Evolutionary conservation across 2,329 filamentous ascomycete species (phyloP).

Genomic region (Talaromyces sp.): DNA sequence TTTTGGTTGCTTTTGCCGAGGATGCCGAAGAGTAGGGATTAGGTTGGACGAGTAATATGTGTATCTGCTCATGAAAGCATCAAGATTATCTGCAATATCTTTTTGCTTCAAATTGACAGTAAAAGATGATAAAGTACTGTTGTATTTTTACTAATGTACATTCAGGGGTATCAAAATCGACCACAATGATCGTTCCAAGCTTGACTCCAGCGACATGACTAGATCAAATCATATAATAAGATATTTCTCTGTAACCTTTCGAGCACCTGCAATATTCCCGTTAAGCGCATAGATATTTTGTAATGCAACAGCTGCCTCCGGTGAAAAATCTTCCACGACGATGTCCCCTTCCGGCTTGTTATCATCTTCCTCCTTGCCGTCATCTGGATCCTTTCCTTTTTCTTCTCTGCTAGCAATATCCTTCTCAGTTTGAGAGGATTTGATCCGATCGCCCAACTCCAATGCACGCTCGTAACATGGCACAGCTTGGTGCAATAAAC

Average conservation of each 20-base stretch:
- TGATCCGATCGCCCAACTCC: slow-evolving; percentile 44
- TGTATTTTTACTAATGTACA: neutral
- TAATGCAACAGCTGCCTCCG: slow-evolving; percentile 70
- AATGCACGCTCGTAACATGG: slow-evolving; percentile 63
- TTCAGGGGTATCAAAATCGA: neutral
- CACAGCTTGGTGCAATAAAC: slow-evolving; percentile 66
- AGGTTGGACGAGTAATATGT: neutral
- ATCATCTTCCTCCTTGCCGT: neutral
- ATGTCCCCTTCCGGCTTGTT: neutral
- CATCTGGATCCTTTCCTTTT: neutral
- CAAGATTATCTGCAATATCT: neutral
- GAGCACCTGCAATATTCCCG: slow-evolving; percentile 59
- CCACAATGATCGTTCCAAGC: neutral
- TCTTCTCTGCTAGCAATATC: neutral
- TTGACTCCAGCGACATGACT: neutral
- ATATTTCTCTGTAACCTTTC: slow-evolving; percentile 56
- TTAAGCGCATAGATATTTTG: slow-evolving; percentile 61
- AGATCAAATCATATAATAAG: slow-evolving; percentile 43
- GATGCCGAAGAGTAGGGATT: slow-evolving; percentile 12
- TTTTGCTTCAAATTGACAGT: too few relatives aligned
- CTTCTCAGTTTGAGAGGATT: slow-evolving; percentile 3
- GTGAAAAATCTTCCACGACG: slow-evolving; percentile 54
- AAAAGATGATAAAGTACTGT: neutral
- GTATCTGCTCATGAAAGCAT: neutral
- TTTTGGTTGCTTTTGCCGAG: slow-evolving; percentile 45